Evolutionary conservation across 768 basidiomycete species (phyloP).

Genomic region (Collybia sp.): DNA sequence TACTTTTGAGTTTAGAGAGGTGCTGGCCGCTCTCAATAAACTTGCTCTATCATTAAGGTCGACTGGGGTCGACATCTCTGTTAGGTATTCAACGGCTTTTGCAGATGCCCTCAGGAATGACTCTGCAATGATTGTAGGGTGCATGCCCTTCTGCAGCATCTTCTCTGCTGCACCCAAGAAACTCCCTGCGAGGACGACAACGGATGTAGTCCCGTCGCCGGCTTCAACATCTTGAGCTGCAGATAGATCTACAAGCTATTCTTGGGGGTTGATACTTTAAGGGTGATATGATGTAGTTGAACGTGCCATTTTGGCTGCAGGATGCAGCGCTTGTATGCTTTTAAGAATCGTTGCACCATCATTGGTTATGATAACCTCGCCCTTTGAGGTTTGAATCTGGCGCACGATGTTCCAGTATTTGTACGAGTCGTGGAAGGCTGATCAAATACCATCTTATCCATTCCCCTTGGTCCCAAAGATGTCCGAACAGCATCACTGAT

Average conservation of each 20-base stretch:
- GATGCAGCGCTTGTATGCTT: slow-evolving; percentile 93
- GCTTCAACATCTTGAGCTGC: slow-evolving; percentile 98
- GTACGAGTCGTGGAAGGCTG: slow-evolving; percentile 6
- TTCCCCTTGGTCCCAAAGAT: slow-evolving; percentile 93
- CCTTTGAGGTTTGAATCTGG: slow-evolving; percentile 94
- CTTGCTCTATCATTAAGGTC: slow-evolving; percentile 84
- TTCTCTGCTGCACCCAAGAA: slow-evolving; percentile 94
- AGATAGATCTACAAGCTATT: slow-evolving; percentile 92
- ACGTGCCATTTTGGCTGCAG: slow-evolving; percentile 95
- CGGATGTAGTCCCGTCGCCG: slow-evolving; percentile 96
- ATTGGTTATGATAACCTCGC: slow-evolving; percentile 97
- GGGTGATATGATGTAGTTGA: slow-evolving; percentile 1
- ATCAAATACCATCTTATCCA: slow-evolving; percentile 94
- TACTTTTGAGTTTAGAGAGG: slow-evolving; percentile 95
- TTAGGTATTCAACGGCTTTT: slow-evolving; percentile 92
- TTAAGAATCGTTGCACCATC: slow-evolving; percentile 98
- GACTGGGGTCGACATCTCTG: slow-evolving; percentile 88
- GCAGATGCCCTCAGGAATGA: slow-evolving; percentile 89
- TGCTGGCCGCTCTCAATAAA: slow-evolving; percentile 89
- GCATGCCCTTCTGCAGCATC: slow-evolving; percentile 94
- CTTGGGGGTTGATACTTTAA: slow-evolving; percentile 6
- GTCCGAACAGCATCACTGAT: slow-evolving; percentile 98
- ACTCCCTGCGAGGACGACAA: slow-evolving; percentile 94
- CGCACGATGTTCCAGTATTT: slow-evolving; percentile 2
- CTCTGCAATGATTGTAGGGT: slow-evolving; percentile 96